Evolutionary conservation across 148 eudicot genomes (phyloP).

Genomic region (Camellia sinensis): DNA sequence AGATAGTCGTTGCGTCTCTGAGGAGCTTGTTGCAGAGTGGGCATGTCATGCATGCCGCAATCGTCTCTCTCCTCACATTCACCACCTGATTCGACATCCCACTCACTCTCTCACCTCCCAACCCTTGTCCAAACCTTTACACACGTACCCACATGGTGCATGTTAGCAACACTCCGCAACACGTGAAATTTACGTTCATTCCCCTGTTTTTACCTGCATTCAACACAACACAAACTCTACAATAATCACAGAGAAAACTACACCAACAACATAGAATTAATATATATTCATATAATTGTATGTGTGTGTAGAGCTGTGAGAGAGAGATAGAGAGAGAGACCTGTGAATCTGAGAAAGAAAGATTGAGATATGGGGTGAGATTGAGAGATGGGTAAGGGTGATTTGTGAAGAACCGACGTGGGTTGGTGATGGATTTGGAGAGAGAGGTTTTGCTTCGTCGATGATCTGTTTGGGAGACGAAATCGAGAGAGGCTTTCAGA

Average conservation of each 20-base stretch:
- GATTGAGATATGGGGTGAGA: not conserved
- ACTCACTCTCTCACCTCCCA: not conserved
- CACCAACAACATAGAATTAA: not conserved
- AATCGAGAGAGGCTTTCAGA: constrained; percentile 32
- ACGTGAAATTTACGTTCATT: constrained; percentile 33
- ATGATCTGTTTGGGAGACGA: constrained; percentile 37
- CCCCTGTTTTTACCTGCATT: constrained; percentile 24
- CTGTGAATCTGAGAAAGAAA: constrained; percentile 23
- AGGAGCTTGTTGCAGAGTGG: constrained; percentile 77
- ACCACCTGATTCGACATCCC: constrained; percentile 64
- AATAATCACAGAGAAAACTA: not conserved
- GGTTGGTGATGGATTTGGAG: constrained; percentile 27
- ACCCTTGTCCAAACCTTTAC: constrained; percentile 13
- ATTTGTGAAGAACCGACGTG: constrained; percentile 22
- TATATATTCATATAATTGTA: not conserved
- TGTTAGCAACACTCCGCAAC: constrained; percentile 29
- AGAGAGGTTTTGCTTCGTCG: not conserved
- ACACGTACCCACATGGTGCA: constrained; percentile 39
- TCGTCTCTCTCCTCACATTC: constrained; percentile 54
- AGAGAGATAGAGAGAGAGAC: constrained; percentile 13
- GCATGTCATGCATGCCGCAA: constrained; percentile 91
- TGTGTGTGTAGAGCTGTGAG: not conserved
- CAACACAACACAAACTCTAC: constrained; percentile 20
- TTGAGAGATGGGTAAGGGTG: constrained; percentile 21
- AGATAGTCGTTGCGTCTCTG: constrained; percentile 70